Conservation (phyloP, 495 filamentous ascomycete species). For the Hypoxylon crocopeplum region DNA sequence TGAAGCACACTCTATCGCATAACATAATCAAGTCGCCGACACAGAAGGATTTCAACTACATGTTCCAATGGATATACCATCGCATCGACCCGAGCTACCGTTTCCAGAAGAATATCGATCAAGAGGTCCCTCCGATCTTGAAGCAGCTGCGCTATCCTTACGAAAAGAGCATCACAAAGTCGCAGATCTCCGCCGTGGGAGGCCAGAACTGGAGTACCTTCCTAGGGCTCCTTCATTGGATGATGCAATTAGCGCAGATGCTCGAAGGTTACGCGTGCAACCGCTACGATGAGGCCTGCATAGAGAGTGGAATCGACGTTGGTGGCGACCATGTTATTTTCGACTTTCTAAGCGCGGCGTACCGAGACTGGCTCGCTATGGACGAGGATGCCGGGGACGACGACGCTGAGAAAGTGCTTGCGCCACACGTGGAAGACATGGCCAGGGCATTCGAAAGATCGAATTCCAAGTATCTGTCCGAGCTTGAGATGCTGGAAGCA, state of each 20-base stretch:
- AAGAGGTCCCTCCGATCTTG: conserved; percentile 88
- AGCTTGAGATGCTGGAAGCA: conserved; percentile 81
- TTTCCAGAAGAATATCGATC: conserved; percentile 90
- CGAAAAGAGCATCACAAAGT: conserved; percentile 92
- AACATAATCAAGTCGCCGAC: conserved; percentile 93
- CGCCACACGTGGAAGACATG: conserved; percentile 89
- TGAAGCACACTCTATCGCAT: conserved; percentile 86
- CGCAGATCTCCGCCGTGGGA: conserved; percentile 90
- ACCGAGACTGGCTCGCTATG: conserved; percentile 90
- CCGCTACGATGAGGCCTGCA: conserved; percentile 86
- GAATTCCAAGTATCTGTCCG: conserved; percentile 79
- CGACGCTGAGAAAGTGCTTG: conserved; percentile 72
- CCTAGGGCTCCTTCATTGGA: conserved; percentile 93
- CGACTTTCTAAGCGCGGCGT: conserved; percentile 84
- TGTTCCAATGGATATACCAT: conserved; percentile 98
- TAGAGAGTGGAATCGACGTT: conserved; percentile 85
- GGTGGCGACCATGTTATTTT: conserved; percentile 90
- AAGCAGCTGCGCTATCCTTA: conserved; percentile 95
- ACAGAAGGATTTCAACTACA: conserved; percentile 94
- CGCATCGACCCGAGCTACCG: conserved; percentile 91
- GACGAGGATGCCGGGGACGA: conserved; percentile 87
- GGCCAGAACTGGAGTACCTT: conserved; percentile 96
- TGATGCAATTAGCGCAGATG: conserved; percentile 96
- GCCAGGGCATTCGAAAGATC: conserved; percentile 83
- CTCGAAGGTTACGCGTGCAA: conserved; percentile 77